Evolutionary conservation across 192 early-diverging fungal genomes (phyloP), one percentile per base, ranked within the genome.

Genomic region (Gamsiella multidivaricata): DNA sequence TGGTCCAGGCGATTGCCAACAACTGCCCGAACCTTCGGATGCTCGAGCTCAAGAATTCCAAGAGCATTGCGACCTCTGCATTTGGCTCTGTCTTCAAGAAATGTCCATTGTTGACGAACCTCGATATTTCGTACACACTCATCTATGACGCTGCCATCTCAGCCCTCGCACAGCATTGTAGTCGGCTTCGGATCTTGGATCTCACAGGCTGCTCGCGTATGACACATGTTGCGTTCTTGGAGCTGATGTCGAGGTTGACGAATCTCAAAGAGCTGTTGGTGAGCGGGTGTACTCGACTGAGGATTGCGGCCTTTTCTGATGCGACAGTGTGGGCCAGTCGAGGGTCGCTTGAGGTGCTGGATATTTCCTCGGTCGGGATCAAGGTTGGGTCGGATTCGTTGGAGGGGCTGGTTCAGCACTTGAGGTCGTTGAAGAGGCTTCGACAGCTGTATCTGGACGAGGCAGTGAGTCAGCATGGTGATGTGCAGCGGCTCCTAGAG

Each of bases 61-160:
- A 63, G 34, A 68, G 65, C 34, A 43, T 78, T 18, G 47, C 59
- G 8, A 59, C 74, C 6, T 18, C 61, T 5, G 66, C 59, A 2
- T 78, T 78, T 20, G 74, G 64, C 14, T 22, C 59, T 15, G 47
- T 78, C 2, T 78, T 78, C 61, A 78, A 69, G 54, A 53, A 23
- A 29, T 63, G 54, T 25, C 66, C 59, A 6, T 25, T 37, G 22
- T 29, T 78, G 31, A 57, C 25, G 6, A 33, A 34, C 32, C 25
- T 78, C 6, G 66, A 69, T 23, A 56, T 78, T 8, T 69, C 65
- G 15, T 41, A 52, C 22, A 78, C 74, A n/a, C 20, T 78, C 26
- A 56, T 78, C 23, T 43, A 64, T 29, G 74, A 78, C 59, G 34
- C 66, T 6, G 65, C 47, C 8, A 31, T 69, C 3, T 22, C 41